Percentiles rank a stretch among this genome's conserved stretches.
phyloP scores from a whole-genome alignment of 179 eudicot genomes.

The Gypsophila paniculata region DNA sequence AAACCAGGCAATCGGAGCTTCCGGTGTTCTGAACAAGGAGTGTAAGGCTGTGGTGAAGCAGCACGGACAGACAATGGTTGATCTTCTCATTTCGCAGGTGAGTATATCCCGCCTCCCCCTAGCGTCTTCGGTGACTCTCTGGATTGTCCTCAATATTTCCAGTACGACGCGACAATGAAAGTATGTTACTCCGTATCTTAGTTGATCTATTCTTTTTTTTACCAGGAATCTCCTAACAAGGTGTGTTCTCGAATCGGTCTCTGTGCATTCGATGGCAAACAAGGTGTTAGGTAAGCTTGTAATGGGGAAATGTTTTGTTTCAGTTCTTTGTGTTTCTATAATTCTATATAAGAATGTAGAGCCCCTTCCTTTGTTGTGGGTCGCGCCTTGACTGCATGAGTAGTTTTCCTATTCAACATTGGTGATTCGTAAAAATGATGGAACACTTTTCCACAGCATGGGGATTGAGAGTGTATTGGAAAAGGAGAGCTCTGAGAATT shows the following conservation, averaged over 20 bases:
- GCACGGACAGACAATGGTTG: constrained; percentile 35
- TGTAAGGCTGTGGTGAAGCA: constrained; percentile 42
- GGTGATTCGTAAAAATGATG: not conserved
- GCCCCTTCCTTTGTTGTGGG: too few relatives aligned
- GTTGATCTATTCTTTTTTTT: constrained; percentile 9
- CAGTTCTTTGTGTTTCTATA: not conserved
- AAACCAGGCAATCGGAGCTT: constrained; percentile 43
- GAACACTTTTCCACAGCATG: constrained; percentile 38
- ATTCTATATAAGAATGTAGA: not conserved
- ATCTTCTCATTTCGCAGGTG: constrained; percentile 38
- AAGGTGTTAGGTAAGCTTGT: constrained; percentile 36
- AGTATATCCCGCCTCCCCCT: not conserved
- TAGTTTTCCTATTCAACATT: not conserved
- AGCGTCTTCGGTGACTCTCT: too few relatives aligned
- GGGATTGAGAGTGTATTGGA: constrained; percentile 74
- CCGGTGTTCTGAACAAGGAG: constrained; percentile 36
- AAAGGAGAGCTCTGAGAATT: constrained; percentile 31
- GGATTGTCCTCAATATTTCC: not conserved
- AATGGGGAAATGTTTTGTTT: not conserved
- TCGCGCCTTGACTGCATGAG: too few relatives aligned
- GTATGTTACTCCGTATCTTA: too few relatives aligned
- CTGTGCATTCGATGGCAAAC: constrained; percentile 40
- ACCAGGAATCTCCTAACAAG: constrained; percentile 35
- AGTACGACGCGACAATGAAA: too few relatives aligned
- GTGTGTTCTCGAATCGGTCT: constrained; percentile 44